Conservation (phyloP, 768 basidiomycete species). For the Boletus vinaceobasis region DNA sequence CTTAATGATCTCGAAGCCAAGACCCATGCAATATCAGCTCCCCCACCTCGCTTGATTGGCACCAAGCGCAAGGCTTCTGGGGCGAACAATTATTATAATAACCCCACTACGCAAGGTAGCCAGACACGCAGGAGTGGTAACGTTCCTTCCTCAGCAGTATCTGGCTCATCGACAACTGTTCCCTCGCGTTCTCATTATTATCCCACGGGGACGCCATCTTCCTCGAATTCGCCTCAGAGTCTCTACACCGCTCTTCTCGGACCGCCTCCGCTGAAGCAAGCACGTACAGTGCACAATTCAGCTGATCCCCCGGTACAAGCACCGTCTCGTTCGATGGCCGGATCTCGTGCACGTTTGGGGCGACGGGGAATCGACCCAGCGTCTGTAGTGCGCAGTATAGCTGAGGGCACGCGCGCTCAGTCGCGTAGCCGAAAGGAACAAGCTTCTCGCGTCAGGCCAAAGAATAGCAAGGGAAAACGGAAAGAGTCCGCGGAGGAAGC, state of each 20-base stretch:
- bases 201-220: slow-evolving; percentile 35
- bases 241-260: slow-evolving; percentile 75
- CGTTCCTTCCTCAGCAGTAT: slow-evolving; percentile 37
- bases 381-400: slow-evolving; percentile 39
- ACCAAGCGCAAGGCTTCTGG: slow-evolving; percentile 52
- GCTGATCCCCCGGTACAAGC: slow-evolving; percentile 61
- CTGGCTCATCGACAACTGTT: slow-evolving; percentile 25
- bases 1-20: slow-evolving; percentile 72
- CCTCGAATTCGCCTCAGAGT: slow-evolving; percentile 48
- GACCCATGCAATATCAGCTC: slow-evolving; percentile 40
- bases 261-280: slow-evolving; percentile 71
- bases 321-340: slow-evolving; percentile 36
- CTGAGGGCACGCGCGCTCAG: slow-evolving; percentile 46
- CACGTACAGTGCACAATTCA: slow-evolving; percentile 75
- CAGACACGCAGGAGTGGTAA: slow-evolving; percentile 40
- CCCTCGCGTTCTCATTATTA: slow-evolving; percentile 44
- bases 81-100: slow-evolving; percentile 47
- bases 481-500: slow-evolving; percentile 36
- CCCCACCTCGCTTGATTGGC: slow-evolving; percentile 51
- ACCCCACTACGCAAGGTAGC: slow-evolving; percentile 48
- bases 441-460: slow-evolving; percentile 33
- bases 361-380: slow-evolving; percentile 13
- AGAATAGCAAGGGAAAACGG: slow-evolving; percentile 49
- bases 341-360: slow-evolving; percentile 28
- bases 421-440: slow-evolving; percentile 42